These are phyloP conservation scores for Nothophytophthora sp. DNA, from an alignment of 352 stramenopile genomes.

Conservation along the genomic window DNA sequence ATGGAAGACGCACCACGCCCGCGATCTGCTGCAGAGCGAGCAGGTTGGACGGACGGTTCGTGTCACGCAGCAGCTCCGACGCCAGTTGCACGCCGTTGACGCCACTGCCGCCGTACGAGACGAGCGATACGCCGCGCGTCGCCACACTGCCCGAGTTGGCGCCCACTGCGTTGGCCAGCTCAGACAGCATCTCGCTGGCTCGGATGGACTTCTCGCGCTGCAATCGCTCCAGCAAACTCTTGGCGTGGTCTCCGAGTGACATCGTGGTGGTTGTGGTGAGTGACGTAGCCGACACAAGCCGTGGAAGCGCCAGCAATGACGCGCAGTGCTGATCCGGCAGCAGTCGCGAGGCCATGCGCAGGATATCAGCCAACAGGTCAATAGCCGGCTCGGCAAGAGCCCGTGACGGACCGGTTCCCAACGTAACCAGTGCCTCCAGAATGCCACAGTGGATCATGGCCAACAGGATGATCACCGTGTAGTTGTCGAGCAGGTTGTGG, in stretches of 20 bases:
- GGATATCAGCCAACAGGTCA: slow-evolving; percentile 78
- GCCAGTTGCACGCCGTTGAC: slow-evolving; percentile 89
- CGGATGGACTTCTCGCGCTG: slow-evolving; percentile 87
- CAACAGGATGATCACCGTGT: slow-evolving; percentile 85
- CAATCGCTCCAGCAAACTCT: slow-evolving; percentile 71
- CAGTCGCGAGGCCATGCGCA: slow-evolving; percentile 82
- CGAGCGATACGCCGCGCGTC: slow-evolving; percentile 66
- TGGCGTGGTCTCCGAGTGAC: slow-evolving; percentile 66
- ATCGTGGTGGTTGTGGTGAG: slow-evolving; percentile 72
- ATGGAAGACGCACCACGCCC: slow-evolving; percentile 36
- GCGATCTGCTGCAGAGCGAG: slow-evolving; percentile 41
- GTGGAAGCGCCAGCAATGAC: slow-evolving; percentile 72
- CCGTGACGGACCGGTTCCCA: slow-evolving; percentile 74
- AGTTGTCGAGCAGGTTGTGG: slow-evolving; percentile 89
- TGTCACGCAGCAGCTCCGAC: slow-evolving; percentile 85
- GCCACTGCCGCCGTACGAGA: slow-evolving; percentile 77
- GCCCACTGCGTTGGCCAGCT: slow-evolving; percentile 78
- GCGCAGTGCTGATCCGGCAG: slow-evolving; percentile 86
- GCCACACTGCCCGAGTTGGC: slow-evolving; percentile 75
- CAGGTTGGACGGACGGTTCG: slow-evolving; percentile 75
- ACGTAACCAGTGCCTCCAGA: slow-evolving; percentile 79
- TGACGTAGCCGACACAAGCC: slow-evolving; percentile 80
- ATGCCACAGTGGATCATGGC: slow-evolving; percentile 88
- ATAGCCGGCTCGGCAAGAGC: slow-evolving; percentile 83
- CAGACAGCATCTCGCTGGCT: slow-evolving; percentile 82